Evolutionary conservation across 345 rosid genomes (phyloP), one percentile per base, ranked within the genome.

Genomic region (Trapa incisa): DNA sequence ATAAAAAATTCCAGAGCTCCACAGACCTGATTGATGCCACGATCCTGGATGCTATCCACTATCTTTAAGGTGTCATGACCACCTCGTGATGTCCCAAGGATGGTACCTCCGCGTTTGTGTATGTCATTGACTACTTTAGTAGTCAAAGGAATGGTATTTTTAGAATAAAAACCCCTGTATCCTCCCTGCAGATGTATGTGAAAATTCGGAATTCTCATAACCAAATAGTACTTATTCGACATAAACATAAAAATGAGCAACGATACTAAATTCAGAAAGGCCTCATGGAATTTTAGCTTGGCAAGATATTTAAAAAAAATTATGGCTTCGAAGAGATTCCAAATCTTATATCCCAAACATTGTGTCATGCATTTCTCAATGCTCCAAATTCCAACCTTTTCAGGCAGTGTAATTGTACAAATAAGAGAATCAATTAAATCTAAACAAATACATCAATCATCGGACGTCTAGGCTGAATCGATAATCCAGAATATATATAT

Each of bases 91-190:
- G 81, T 75, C 68, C 84, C 84, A 6, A 80, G 66, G 69, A 75
- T 10, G 7, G 84, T 80, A 13, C 84, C 84, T 36, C 84, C 84
- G 57, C 84, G 79, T 65, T 80, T 80, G 68, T 80, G 84, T 57
- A 80, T 80, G 70, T 77, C 77, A 71, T 80, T 64, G 64, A 80
- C 84, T 65, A 77, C 63, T 56, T 75, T 80, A 65, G 84, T 81
- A 53, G 77, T 77, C 65, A 80, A 75, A 33, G 43, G 0, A 52
- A 75, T 45, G 29, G 79, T 75, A 54, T 80, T 78, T 69, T 73
- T 75, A 45, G 81, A 54, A 66, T 80, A 80, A 77, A 80, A 80
- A 42, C 84, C 84, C 66, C 61, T 77, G 65, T 73, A 80, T 16
- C 84, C 84, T 70, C 84, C 84, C 84, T 80, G 36, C 60, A 77